phyloP scores from a whole-genome alignment of 108 stramenopile genomes.

The Skeletonema grethae region DNA sequence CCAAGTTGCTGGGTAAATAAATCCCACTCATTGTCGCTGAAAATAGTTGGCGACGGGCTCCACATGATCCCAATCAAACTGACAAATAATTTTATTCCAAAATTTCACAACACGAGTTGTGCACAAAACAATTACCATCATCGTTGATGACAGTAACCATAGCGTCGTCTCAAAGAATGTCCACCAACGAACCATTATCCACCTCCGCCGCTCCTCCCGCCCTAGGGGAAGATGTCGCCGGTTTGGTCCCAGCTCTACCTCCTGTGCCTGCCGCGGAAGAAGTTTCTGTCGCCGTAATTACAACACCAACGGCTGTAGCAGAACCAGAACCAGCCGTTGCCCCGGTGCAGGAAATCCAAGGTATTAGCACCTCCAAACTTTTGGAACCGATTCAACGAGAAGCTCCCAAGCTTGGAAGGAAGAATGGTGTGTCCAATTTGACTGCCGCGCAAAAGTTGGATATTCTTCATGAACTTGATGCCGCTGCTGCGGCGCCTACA shows the following conservation, averaged over 20 bases:
- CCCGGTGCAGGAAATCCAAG: neutral
- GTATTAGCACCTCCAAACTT: neutral
- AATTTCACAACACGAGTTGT: neutral
- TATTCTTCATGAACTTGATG: neutral
- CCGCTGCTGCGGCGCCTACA: neutral
- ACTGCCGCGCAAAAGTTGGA: neutral
- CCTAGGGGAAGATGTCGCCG: neutral
- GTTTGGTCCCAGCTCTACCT: neutral
- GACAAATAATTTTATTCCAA: neutral
- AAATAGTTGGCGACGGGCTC: neutral
- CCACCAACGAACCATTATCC: neutral
- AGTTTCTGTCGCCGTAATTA: neutral
- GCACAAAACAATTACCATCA: neutral
- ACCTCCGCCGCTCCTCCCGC: neutral
- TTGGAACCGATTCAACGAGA: neutral
- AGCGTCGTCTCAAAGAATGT: neutral
- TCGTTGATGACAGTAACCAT: neutral
- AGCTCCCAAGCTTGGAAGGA: slow-evolving; percentile 2
- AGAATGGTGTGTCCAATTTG: slow-evolving; percentile 6
- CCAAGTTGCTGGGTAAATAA: neutral
- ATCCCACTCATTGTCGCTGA: neutral
- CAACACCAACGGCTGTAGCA: neutral
- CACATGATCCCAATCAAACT: neutral
- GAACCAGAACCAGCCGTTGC: neutral
- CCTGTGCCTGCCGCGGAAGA: neutral